Evolutionary conservation across 768 basidiomycete species (phyloP).

Genomic region (Guyanaporus albipodus): DNA sequence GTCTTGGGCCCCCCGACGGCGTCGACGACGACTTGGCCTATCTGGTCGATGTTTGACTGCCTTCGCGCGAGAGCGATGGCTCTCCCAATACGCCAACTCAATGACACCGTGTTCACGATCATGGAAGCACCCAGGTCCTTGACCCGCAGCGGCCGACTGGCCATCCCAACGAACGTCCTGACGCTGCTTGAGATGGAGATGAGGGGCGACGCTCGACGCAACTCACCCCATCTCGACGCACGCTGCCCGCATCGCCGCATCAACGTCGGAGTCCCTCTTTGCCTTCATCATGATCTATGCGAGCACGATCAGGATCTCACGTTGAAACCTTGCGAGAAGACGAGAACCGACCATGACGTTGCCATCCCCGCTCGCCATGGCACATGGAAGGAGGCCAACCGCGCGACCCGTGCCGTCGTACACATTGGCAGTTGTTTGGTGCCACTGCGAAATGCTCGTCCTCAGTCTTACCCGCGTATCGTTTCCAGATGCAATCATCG

Average conservation of each 20-base stretch:
- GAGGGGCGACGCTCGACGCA: background rate
- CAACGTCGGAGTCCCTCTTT: conserved; percentile 41
- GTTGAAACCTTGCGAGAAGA: background rate
- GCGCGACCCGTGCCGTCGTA: conserved; percentile 26
- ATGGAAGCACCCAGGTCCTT: conserved; percentile 37
- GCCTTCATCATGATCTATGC: conserved; percentile 41
- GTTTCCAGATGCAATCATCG: conserved; percentile 11
- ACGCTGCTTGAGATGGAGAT: background rate
- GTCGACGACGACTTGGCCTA: conserved; percentile 34
- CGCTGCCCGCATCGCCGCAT: conserved; percentile 42
- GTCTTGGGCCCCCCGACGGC: conserved; percentile 33
- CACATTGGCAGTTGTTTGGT: conserved; percentile 32
- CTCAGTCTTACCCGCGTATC: conserved; percentile 1
- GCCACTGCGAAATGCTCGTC: conserved; percentile 16
- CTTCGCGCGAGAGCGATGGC: conserved; percentile 52
- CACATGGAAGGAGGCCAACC: conserved; percentile 29
- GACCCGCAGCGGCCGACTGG: conserved; percentile 38
- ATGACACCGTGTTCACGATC: conserved; percentile 50
- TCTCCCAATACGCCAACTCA: conserved; percentile 61
- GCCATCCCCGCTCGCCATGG: conserved; percentile 37
- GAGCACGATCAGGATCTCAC: conserved; percentile 14
- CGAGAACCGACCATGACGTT: conserved; percentile 29
- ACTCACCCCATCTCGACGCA: conserved; percentile 49
- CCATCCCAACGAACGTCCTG: conserved; percentile 43
- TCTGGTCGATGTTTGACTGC: conserved; percentile 39